Evolutionary conservation across 1,284 basidiomycete genomes (phyloP).

Genomic region (Termitomyces sp.): DNA sequence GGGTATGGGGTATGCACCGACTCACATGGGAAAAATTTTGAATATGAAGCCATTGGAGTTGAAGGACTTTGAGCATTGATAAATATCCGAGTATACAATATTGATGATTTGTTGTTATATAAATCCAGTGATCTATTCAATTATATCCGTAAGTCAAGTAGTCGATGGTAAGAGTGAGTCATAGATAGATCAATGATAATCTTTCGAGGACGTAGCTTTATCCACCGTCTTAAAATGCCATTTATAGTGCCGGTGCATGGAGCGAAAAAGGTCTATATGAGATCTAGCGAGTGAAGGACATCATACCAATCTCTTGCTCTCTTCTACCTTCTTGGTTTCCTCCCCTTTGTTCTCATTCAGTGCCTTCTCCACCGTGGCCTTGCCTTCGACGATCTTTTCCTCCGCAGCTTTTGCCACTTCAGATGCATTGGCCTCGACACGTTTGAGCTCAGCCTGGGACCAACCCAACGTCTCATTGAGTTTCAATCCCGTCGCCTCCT

Average conservation of each 20-base stretch:
- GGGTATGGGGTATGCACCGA: slow-evolving; percentile 31
- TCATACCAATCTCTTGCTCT: slow-evolving; percentile 12
- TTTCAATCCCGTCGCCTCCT: slow-evolving; percentile 70
- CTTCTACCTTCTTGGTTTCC: slow-evolving; percentile 4
- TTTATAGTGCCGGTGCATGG: background rate
- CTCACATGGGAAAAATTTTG: slow-evolving; percentile 41
- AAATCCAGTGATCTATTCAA: background rate
- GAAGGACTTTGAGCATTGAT: slow-evolving; percentile 22
- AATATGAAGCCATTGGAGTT: slow-evolving; percentile 24
- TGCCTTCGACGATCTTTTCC: slow-evolving; percentile 13
- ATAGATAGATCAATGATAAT: background rate
- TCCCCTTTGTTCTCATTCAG: slow-evolving; percentile 9
- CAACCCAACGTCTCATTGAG: slow-evolving; percentile 57
- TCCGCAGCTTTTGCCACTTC: slow-evolving; percentile 20
- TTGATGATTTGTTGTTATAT: background rate
- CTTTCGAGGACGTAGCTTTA: background rate
- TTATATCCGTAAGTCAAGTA: background rate
- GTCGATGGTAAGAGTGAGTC: background rate
- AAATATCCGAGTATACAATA: background rate
- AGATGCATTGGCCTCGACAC: slow-evolving; percentile 21
- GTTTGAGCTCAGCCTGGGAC: slow-evolving; percentile 17
- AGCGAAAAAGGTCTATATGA: slow-evolving; percentile 5
- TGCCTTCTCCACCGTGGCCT: slow-evolving; percentile 11
- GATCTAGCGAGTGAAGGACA: background rate
- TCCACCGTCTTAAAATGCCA: background rate